Evolutionary conservation across 1,284 basidiomycete species (phyloP).

Genomic region (Tilletiaria anomala): DNA sequence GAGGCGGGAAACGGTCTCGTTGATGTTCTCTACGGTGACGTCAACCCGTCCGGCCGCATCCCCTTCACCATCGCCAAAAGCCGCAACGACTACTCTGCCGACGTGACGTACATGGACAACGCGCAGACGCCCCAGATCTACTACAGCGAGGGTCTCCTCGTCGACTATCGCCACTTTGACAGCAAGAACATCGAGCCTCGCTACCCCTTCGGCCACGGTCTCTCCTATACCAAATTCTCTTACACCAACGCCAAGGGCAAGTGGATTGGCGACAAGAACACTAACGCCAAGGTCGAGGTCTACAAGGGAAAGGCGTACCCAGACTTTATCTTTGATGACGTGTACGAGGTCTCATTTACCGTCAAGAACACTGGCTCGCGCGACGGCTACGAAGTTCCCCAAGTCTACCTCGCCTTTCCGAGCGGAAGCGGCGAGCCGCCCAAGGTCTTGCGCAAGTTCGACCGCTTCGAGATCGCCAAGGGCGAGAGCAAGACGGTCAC

Average conservation of each 20-base stretch:
- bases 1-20: conserved; percentile 23
- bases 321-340: conserved; percentile 20
- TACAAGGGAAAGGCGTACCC: conserved; percentile 8
- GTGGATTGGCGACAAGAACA: conserved; percentile 9
- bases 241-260: conserved; percentile 11
- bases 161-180: conserved; percentile 58
- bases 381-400: conserved; percentile 28
- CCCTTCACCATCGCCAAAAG: conserved; percentile 25
- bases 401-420: conserved; percentile 26
- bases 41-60: conserved; percentile 25
- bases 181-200: conserved; percentile 50
- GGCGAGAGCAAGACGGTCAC: conserved; percentile 10
- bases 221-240: conserved; percentile 56
- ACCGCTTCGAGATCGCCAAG: conserved; percentile 11
- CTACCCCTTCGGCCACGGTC: conserved; percentile 65
- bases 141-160: conserved; percentile 56
- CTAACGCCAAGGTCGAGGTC: conserved; percentile 1
- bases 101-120: conserved; percentile 26
- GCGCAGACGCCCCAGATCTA: conserved; percentile 45
- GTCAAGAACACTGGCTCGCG: conserved; percentile 18
- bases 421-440: conserved; percentile 20
- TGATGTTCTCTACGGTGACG: conserved; percentile 24
- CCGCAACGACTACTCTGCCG: conserved; percentile 46
- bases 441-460: conserved; percentile 27
- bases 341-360: conserved; percentile 16